Percentiles rank a stretch among this genome's conserved stretches.
Conservation (phyloP, 2,329 filamentous ascomycete species). For the Pochonia chlamydosporia region DNA sequence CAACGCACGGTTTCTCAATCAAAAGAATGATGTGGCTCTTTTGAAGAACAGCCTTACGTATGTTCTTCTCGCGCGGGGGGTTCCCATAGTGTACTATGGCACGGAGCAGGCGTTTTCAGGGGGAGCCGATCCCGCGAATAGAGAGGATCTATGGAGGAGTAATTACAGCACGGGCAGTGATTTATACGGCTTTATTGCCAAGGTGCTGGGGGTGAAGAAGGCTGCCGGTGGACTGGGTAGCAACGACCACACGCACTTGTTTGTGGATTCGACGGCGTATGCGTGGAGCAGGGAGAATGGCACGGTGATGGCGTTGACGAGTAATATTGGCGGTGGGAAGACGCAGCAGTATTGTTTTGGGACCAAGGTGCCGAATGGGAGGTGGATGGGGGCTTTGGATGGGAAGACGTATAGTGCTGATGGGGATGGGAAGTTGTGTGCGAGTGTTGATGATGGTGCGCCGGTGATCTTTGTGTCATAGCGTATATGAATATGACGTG, state of each 20-base stretch:
- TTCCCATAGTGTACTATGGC: constrained; percentile 61
- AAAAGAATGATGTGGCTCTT: constrained; percentile 46
- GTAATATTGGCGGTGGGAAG: constrained; percentile 33
- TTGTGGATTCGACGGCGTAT: constrained; percentile 35
- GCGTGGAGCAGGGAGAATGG: constrained; percentile 39
- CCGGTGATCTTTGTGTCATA: constrained; percentile 27
- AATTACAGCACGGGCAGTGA: constrained; percentile 38
- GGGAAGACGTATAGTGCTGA: constrained; percentile 30
- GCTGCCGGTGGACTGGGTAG: constrained; percentile 35
- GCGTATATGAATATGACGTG: too few species aligned
- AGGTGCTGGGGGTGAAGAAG: constrained; percentile 39
- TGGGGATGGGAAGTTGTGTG: constrained; percentile 33
- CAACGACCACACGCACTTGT: constrained; percentile 38
- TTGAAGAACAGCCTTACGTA: constrained; percentile 57
- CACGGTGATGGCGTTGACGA: constrained; percentile 38
- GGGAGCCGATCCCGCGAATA: constrained; percentile 42
- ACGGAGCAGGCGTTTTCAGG: constrained; percentile 55
- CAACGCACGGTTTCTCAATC: constrained; percentile 44
- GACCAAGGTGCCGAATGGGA: constrained; percentile 27
- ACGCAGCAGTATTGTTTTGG: constrained; percentile 36
- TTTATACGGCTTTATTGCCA: constrained; percentile 38
- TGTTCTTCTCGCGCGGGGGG: constrained; percentile 54
- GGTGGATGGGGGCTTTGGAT: constrained; percentile 35
- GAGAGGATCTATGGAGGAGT: constrained; percentile 54
- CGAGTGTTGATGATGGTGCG: constrained; percentile 33